Evolutionary conservation across 2,329 filamentous ascomycete species (phyloP).

Genomic region (Colletotrichum abscissum): DNA sequence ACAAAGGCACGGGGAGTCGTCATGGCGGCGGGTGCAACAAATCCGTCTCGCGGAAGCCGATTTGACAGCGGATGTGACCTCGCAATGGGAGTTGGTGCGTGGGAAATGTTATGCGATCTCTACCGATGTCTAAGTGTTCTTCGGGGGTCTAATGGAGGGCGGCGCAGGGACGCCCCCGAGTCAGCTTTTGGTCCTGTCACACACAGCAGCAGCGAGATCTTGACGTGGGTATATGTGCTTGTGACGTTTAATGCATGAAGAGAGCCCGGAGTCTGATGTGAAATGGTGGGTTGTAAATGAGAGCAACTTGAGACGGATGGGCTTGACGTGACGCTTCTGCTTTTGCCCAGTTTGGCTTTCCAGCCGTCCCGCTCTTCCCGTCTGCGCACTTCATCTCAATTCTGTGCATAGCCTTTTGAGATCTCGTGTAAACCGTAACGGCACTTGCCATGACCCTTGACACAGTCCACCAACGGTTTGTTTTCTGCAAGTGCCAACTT

Average conservation of each 20-base stretch:
- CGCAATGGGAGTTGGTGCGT: background rate
- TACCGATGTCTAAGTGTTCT: background rate
- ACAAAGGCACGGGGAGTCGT: conserved; percentile 80
- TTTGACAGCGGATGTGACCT: conserved; percentile 17
- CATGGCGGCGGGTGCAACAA: conserved; percentile 12
- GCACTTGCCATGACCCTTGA: background rate
- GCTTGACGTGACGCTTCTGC: conserved; percentile 7
- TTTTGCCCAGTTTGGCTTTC: conserved; percentile 15
- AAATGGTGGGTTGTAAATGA: background rate
- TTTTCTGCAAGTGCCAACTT: conserved; percentile 25
- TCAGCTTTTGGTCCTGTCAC: background rate
- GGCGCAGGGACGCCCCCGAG: background rate
- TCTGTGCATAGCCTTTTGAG: conserved; percentile 1
- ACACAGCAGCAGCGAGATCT: background rate
- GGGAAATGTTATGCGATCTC: conserved; percentile 21
- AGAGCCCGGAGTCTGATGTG: background rate
- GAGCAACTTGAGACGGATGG: conserved; percentile 17
- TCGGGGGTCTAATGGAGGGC: conserved; percentile 6
- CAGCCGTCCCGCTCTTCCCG: conserved; percentile 25
- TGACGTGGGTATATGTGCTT: background rate
- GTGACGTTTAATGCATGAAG: conserved; percentile 3
- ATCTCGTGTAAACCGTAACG: background rate
- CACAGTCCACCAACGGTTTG: background rate
- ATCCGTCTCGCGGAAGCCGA: background rate
- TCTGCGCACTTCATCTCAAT: conserved; percentile 7